These are phyloP conservation scores for Lonicera japonica DNA, from an alignment of 129 eudicot genomes.

Conservation along the genomic window DNA sequence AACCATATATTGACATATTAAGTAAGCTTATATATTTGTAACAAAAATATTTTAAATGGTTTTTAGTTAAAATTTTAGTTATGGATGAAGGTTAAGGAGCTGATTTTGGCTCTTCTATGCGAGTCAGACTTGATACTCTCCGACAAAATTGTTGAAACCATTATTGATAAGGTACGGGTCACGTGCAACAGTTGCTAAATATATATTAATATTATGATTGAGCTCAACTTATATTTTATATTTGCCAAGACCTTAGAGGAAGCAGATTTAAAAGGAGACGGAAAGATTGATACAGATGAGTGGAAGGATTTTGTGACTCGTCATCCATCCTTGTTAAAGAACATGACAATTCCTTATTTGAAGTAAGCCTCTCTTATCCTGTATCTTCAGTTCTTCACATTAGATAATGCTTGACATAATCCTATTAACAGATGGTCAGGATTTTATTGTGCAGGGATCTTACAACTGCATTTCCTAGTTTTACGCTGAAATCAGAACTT, in stretches of 20 bases:
- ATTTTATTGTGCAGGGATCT: constrained; percentile 15
- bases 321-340: constrained; percentile 44
- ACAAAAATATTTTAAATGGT: too few species aligned
- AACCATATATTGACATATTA: not conserved
- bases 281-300: constrained; percentile 54
- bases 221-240: constrained; percentile 6
- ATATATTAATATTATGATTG: not conserved
- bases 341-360: constrained; percentile 59
- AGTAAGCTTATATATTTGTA: not conserved
- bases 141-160: constrained; percentile 37
- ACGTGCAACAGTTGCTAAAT: not conserved
- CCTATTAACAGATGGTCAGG: not conserved
- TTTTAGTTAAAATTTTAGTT: too few species aligned
- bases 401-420: not conserved
- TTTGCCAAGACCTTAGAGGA: constrained; percentile 42
- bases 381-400: too few species aligned
- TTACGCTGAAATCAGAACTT: not conserved
- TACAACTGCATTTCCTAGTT: constrained; percentile 23
- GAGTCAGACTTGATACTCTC: constrained; percentile 46
- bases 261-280: constrained; percentile 48
- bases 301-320: constrained; percentile 40
- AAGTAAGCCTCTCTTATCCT: constrained; percentile 15
- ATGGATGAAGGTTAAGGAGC: constrained; percentile 24
- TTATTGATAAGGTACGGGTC: too few species aligned
- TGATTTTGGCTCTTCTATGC: constrained; percentile 38